Evolutionary conservation across 495 filamentous ascomycete genomes (phyloP).

Genomic region (Acidomyces sp.): DNA sequence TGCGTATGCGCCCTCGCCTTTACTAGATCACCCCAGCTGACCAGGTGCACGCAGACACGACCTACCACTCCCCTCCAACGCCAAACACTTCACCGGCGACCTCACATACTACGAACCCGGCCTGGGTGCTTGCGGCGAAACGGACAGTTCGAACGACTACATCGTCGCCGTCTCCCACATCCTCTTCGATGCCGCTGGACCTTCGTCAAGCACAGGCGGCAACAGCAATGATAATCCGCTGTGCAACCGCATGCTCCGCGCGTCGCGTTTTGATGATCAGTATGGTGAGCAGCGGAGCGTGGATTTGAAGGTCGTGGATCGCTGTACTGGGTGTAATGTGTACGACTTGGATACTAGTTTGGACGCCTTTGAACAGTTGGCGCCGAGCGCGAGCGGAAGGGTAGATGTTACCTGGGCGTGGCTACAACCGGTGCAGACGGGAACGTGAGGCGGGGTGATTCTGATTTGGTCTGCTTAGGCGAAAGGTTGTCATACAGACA

Average conservation of each 20-base stretch:
- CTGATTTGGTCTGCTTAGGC: too few relatives aligned
- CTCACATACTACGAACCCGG: conserved; percentile 58
- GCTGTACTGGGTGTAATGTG: conserved; percentile 52
- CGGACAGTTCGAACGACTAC: conserved; percentile 36
- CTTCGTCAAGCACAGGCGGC: conserved; percentile 26
- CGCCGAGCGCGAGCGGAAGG: conserved; percentile 41
- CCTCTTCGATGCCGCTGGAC: conserved; percentile 47
- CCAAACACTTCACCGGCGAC: conserved; percentile 44
- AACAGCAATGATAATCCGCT: conserved; percentile 51
- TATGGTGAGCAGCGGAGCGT: conserved; percentile 33
- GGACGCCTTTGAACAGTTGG: conserved; percentile 47
- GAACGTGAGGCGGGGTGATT: conserved; percentile 1
- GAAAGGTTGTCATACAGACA: too few relatives aligned
- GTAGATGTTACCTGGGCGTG: conserved; percentile 57
- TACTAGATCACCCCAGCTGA: conserved; percentile 3
- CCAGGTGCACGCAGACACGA: conserved; percentile 21
- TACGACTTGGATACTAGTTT: conserved; percentile 56
- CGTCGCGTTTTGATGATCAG: conserved; percentile 36
- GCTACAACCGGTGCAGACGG: conserved; percentile 30
- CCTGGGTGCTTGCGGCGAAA: conserved; percentile 58
- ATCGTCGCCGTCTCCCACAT: conserved; percentile 56
- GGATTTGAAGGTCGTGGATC: conserved; percentile 61
- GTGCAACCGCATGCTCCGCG: conserved; percentile 51
- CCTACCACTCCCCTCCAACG: conserved; percentile 44
- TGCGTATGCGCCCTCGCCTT: conserved; percentile 22